Conservation (phyloP, 2,329 filamentous ascomycete genomes). For the Venturia effusa region DNA sequence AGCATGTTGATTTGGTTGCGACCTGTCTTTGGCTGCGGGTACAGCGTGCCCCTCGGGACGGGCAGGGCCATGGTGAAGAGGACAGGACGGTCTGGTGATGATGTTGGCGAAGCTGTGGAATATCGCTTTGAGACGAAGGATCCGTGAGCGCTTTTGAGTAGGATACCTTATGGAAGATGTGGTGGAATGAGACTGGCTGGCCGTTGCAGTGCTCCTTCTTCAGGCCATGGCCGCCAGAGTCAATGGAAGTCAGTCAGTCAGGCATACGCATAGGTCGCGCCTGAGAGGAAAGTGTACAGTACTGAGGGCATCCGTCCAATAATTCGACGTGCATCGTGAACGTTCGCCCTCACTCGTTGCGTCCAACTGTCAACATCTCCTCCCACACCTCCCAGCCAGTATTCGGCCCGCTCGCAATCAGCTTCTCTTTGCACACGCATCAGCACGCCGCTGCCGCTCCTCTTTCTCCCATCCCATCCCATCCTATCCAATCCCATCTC, state of each 20-base stretch:
- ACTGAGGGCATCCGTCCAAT: no score
- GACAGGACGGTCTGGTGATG: background rate
- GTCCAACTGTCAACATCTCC: background rate
- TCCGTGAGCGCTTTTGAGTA: background rate
- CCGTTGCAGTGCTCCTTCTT: background rate
- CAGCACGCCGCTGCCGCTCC: background rate
- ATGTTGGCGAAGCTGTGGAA: background rate
- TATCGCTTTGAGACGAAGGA: background rate
- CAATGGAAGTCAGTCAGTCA: background rate
- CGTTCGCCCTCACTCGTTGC: background rate
- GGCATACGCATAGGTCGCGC: no score
- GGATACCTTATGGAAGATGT: background rate
- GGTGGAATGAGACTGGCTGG: background rate
- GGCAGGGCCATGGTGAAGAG: background rate
- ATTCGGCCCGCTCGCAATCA: slow-evolving; percentile 4
- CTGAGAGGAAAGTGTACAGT: no score
- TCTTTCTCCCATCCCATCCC: background rate
- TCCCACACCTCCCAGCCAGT: background rate
- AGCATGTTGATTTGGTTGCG: background rate
- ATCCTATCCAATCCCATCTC: no score
- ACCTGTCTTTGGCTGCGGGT: background rate
- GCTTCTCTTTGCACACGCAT: background rate
- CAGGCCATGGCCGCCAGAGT: background rate
- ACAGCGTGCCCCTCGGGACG: background rate
- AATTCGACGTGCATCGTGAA: background rate